Evolutionary conservation across 2,329 filamentous ascomycete species (phyloP).

Genomic region (Epichloe coenophiala): DNA sequence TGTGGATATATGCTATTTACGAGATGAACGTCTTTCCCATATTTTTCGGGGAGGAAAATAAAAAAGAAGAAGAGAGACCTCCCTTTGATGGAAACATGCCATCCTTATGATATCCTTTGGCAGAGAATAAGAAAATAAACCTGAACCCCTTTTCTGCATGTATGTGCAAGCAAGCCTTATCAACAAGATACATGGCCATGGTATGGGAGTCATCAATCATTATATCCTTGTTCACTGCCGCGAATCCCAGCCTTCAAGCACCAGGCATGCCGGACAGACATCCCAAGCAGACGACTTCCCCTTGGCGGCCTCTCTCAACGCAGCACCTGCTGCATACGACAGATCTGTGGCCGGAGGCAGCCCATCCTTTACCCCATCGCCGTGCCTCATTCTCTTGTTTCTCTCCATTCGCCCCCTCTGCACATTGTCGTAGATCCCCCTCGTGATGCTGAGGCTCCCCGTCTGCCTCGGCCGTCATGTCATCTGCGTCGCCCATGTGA

Average conservation of each 20-base stretch:
- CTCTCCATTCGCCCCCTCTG: neutral
- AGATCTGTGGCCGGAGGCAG: conserved; percentile 30
- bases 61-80: too few relatives aligned
- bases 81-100: too few relatives aligned
- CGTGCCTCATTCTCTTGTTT: conserved; percentile 1
- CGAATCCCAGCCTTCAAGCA: conserved; percentile 12
- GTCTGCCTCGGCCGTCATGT: conserved; percentile 6
- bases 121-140: too few relatives aligned
- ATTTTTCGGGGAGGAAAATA: too few relatives aligned
- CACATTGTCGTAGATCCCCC: neutral
- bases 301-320: conserved; percentile 48
- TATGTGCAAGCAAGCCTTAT: neutral
- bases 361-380: conserved; percentile 19
- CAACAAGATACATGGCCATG: neutral
- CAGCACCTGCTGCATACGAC: conserved; percentile 56
- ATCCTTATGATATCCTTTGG: too few relatives aligned
- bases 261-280: conserved; percentile 38
- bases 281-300: conserved; percentile 52
- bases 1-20: too few relatives aligned
- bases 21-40: too few relatives aligned
- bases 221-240: neutral
- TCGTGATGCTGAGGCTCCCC: neutral
- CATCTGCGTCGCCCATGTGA: conserved; percentile 36
- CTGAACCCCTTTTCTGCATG: too few relatives aligned
- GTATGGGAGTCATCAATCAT: neutral